A percentile compares a stretch with the other conserved stretches of the same genome.
Conservation (phyloP, 257 asterid genomes). For the Salvia miltiorrhiza region DNA sequence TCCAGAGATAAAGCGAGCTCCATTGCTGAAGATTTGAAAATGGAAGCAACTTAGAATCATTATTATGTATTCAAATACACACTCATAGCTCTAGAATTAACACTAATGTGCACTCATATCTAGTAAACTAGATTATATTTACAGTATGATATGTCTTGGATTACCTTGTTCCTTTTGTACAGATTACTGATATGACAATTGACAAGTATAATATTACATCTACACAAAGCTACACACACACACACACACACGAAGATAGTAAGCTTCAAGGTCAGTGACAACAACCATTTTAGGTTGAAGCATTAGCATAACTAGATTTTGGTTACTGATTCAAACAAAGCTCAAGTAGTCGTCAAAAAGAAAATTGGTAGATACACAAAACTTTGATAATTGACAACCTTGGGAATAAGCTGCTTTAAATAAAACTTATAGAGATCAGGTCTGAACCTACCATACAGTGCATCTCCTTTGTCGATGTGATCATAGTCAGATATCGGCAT, state of each 20-base stretch:
- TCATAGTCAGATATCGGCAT: constrained; percentile 19
- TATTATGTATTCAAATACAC: neutral
- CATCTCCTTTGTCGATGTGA: constrained; percentile 26
- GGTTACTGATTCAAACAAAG: neutral
- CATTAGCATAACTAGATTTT: constrained; percentile 1
- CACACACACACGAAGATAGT: neutral
- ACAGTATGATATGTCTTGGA: neutral
- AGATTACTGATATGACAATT: neutral
- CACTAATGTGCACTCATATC: neutral
- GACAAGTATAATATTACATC: neutral
- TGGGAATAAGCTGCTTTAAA: neutral
- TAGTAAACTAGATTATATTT: neutral
- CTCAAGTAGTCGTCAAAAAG: neutral
- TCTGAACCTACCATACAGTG: constrained; percentile 15
- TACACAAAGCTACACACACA: too few relatives aligned
- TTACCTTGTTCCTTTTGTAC: neutral
- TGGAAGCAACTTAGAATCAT: neutral
- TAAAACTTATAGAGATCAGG: neutral
- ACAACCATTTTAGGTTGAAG: neutral
- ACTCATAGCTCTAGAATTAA: neutral
- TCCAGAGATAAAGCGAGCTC: constrained; percentile 25
- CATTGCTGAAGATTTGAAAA: constrained; percentile 13
- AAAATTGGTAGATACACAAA: neutral
- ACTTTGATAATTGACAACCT: neutral
- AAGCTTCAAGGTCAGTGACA: neutral